These are phyloP conservation scores for Suillus cothurnatus DNA, from an alignment of 768 basidiomycete genomes.

Conservation along the genomic window DNA sequence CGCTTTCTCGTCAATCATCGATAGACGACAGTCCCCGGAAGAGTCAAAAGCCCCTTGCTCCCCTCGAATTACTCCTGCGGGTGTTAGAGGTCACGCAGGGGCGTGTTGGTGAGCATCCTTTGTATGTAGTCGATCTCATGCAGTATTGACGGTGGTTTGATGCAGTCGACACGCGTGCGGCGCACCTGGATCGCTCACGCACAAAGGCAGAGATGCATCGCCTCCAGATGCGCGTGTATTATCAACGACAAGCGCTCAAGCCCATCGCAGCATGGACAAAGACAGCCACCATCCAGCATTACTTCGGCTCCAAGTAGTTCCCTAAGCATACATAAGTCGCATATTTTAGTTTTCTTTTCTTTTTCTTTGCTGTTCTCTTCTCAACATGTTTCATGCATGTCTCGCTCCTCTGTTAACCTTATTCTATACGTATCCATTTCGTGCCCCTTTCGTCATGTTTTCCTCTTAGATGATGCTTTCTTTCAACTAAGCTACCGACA, in stretches of 20 bases:
- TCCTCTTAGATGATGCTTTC: neutral
- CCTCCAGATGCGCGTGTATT: slow-evolving; percentile 61
- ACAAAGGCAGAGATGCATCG: slow-evolving; percentile 71
- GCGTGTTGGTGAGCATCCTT: slow-evolving; percentile 55
- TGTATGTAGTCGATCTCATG: neutral
- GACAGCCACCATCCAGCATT: slow-evolving; percentile 30
- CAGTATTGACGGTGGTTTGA: neutral
- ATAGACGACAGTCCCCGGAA: slow-evolving; percentile 29
- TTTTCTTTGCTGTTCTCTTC: neutral
- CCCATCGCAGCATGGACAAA: slow-evolving; percentile 22
- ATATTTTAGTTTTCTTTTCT: neutral
- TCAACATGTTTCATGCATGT: neutral
- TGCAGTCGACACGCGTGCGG: slow-evolving; percentile 71
- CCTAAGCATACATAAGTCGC: neutral
- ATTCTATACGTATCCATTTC: neutral
- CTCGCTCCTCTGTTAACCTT: neutral
- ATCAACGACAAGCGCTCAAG: slow-evolving; percentile 49
- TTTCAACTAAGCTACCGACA: neutral
- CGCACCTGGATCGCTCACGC: slow-evolving; percentile 74
- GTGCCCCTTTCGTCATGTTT: neutral
- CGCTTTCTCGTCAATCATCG: slow-evolving; percentile 12
- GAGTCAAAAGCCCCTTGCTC: slow-evolving; percentile 36
- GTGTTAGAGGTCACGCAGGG: slow-evolving; percentile 57
- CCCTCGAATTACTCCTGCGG: slow-evolving; percentile 50
- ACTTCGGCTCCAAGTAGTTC: slow-evolving; percentile 27